Percentiles rank a stretch among this genome's conserved stretches.
Evolutionary conservation across 2,329 filamentous ascomycete genomes (phyloP).

Genomic region (Calonectria naviculata): DNA sequence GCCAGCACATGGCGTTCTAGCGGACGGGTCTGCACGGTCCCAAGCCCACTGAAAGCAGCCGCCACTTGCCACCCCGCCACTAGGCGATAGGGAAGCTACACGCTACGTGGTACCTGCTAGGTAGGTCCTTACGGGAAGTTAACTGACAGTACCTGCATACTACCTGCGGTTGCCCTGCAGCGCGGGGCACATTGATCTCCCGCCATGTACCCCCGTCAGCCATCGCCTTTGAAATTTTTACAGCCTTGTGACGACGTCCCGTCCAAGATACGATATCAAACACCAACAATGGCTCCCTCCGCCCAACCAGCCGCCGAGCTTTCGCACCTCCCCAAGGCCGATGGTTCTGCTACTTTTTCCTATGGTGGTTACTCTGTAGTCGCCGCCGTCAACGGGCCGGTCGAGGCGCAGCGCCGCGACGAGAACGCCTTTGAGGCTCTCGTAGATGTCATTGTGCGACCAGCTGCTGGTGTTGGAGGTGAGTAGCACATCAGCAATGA

Average conservation of each 20-base stretch:
- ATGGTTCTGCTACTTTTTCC: slow-evolving; percentile 84
- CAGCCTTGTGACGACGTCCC: slow-evolving; percentile 6
- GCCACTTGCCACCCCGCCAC: background rate
- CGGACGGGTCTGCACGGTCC: background rate
- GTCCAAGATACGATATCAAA: background rate
- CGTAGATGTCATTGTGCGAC: slow-evolving; percentile 90
- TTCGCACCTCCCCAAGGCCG: slow-evolving; percentile 74
- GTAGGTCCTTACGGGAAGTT: background rate
- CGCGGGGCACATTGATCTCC: background rate
- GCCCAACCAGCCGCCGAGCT: slow-evolving; percentile 63
- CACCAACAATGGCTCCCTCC: slow-evolving; percentile 55
- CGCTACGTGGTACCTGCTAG: background rate
- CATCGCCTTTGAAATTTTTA: slow-evolving; percentile 16
- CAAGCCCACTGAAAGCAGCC: background rate
- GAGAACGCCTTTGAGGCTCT: slow-evolving; percentile 92
- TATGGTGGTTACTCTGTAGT: slow-evolving; percentile 83
- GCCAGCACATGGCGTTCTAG: background rate
- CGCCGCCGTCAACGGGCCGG: slow-evolving; percentile 89
- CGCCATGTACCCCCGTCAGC: background rate
- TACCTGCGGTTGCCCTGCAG: background rate
- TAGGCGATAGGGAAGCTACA: background rate
- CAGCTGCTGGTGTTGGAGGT: slow-evolving; percentile 86
- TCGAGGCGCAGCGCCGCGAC: slow-evolving; percentile 89
- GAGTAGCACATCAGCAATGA: slow-evolving; percentile 39
- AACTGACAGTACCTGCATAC: background rate